phyloP scores from a whole-genome alignment of 306 rosid species.

The Parietaria judaica region DNA sequence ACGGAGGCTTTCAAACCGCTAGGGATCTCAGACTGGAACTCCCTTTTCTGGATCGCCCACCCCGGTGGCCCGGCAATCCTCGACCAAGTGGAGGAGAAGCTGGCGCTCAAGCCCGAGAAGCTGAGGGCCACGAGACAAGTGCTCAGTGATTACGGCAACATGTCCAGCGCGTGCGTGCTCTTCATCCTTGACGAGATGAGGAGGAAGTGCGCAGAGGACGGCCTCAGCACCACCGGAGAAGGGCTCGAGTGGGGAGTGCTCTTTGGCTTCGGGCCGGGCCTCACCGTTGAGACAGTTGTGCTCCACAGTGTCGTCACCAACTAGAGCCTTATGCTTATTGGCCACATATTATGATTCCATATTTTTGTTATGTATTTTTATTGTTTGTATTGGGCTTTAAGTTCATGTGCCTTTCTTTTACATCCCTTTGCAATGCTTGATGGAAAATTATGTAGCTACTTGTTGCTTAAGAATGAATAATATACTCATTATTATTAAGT shows the following conservation, averaged over 20 bases:
- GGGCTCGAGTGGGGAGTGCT: conserved; percentile 72
- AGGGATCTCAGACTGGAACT: conserved; percentile 49
- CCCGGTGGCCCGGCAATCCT: conserved; percentile 55
- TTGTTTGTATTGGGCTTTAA: no score
- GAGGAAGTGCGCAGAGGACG: conserved; percentile 31
- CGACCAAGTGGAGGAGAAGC: conserved; percentile 38
- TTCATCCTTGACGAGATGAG: conserved; percentile 65
- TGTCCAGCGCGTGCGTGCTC: conserved; percentile 72
- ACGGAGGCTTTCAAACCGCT: conserved; percentile 41
- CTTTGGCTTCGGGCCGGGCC: conserved; percentile 71
- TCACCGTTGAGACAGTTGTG: conserved; percentile 55
- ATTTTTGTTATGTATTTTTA: not conserved
- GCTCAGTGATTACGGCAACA: conserved; percentile 53
- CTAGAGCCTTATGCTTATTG: not conserved
- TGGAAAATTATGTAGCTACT: no score
- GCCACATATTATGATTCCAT: not conserved
- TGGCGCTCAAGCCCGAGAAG: conserved; percentile 38
- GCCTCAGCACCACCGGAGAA: conserved; percentile 39
- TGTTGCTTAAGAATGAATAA: no score
- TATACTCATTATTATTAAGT: no score
- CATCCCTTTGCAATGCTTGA: no score
- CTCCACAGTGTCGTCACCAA: conserved; percentile 33
- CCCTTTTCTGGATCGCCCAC: conserved; percentile 54
- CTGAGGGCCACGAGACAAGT: conserved; percentile 44
- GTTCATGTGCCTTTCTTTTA: no score